Evolutionary conservation across 805 yeast genomes (phyloP).

Genomic region (Tetrapisispora fleetii): DNA sequence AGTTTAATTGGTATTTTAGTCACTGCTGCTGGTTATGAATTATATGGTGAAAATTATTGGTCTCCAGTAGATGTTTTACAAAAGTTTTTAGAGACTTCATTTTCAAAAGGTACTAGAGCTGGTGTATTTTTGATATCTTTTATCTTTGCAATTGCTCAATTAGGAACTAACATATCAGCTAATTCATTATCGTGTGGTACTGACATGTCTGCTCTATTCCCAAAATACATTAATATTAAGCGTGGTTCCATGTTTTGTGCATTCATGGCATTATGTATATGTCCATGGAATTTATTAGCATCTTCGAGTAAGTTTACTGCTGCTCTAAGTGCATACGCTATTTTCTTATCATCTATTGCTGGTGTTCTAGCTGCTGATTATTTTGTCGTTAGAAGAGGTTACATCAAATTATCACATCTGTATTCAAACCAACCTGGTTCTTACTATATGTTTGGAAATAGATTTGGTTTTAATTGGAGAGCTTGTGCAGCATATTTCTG

Average conservation of each 20-base stretch:
- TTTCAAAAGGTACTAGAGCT: conserved; percentile 46
- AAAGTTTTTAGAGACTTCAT: conserved; percentile 30
- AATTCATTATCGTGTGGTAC: conserved; percentile 54
- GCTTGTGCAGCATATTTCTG: conserved; percentile 55
- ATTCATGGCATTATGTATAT: conserved; percentile 50
- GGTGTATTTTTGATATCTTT: conserved; percentile 61
- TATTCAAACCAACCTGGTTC: conserved; percentile 36
- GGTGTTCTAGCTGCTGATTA: conserved; percentile 54
- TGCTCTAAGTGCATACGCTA: conserved; percentile 66
- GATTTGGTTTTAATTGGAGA: conserved; percentile 63
- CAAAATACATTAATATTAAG: conserved; percentile 47
- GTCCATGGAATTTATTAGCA: conserved; percentile 69
- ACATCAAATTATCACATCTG: conserved; percentile 49
- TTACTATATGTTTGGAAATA: conserved; percentile 44
- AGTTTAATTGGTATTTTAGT: conserved; percentile 72
- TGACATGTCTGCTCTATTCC: conserved; percentile 47
- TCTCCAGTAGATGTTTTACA: conserved; percentile 50
- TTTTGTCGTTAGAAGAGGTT: conserved; percentile 61
- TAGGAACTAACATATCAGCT: conserved; percentile 67
- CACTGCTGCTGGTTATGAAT: conserved; percentile 50
- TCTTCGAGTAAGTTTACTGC: conserved; percentile 62
- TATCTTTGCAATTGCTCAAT: conserved; percentile 60
- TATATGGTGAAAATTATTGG: conserved; percentile 37
- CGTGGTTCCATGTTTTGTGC: conserved; percentile 64
- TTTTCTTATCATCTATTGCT: conserved; percentile 69